A percentile compares a stretch with the other conserved stretches of the same genome.
Evolutionary conservation across 306 rosid genomes (phyloP).

Genomic region (Rosa multiflora): DNA sequence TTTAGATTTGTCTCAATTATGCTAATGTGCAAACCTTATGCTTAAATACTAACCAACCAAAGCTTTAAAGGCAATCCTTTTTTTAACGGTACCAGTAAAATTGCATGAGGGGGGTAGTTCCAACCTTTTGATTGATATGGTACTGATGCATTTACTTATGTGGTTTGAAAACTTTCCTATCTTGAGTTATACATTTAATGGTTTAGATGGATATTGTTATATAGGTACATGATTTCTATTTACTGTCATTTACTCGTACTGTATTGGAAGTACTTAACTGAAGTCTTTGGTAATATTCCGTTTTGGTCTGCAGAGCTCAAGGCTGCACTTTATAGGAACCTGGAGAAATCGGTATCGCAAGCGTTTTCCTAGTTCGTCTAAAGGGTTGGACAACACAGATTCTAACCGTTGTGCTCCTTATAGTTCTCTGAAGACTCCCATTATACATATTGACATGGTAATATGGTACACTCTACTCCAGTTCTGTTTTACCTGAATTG

Average conservation of each 20-base stretch:
- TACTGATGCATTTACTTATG: neutral
- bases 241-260: neutral
- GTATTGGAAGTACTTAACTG: neutral
- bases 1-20: neutral
- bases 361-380: conserved; percentile 49
- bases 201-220: neutral
- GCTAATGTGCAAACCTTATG: no score
- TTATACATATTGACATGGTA: conserved; percentile 95
- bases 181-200: conserved; percentile 1
- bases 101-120: neutral
- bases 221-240: neutral
- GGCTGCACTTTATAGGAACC: conserved; percentile 92
- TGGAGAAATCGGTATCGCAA: conserved; percentile 92
- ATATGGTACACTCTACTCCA: conserved; percentile 56
- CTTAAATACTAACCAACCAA: neutral
- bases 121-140: neutral
- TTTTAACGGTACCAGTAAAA: neutral
- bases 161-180: neutral
- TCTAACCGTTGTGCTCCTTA: conserved; percentile 36
- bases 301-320: conserved; percentile 64
- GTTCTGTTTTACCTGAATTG: conserved; percentile 20
- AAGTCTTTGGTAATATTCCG: neutral
- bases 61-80: neutral
- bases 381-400: conserved; percentile 38
- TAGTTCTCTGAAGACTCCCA: conserved; percentile 30